These are phyloP conservation scores for Allium cepa DNA, from an alignment of 106 monocot species.

Conservation along the genomic window DNA sequence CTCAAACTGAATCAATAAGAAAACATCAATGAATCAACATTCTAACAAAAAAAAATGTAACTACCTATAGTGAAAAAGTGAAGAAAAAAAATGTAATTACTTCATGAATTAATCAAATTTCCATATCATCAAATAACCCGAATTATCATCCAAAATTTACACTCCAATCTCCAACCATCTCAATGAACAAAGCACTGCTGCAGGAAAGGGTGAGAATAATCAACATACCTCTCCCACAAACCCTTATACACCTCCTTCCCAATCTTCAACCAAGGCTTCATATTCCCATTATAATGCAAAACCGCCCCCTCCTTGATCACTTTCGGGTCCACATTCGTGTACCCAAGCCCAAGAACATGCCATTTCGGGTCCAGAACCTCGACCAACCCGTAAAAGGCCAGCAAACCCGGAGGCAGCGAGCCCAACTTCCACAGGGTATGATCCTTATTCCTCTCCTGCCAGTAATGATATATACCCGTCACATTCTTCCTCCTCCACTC, in stretches of 20 bases:
- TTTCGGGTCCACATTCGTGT: slow-evolving; percentile 48
- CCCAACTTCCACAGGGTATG: slow-evolving; percentile 81
- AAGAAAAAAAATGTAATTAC: no score
- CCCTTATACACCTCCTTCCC: slow-evolving; percentile 76
- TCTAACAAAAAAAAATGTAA: no score
- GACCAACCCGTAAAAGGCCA: slow-evolving; percentile 73
- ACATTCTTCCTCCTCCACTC: slow-evolving; percentile 64
- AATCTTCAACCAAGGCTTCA: slow-evolving; percentile 89
- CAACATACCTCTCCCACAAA: slow-evolving; percentile 70
- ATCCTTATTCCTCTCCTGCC: slow-evolving; percentile 70
- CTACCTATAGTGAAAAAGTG: no score
- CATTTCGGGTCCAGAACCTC: slow-evolving; percentile 57
- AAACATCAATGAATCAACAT: no score
- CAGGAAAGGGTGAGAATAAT: slow-evolving; percentile 63
- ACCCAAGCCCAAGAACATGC: slow-evolving; percentile 77
- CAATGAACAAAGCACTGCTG: slow-evolving; percentile 51
- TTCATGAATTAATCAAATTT: no score
- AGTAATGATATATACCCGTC: slow-evolving; percentile 85
- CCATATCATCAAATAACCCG: no score
- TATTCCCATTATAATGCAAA: slow-evolving; percentile 77
- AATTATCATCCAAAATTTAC: no score
- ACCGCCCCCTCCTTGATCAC: slow-evolving; percentile 56
- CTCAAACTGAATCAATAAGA: no score
- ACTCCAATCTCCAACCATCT: not conserved
- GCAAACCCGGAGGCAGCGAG: slow-evolving; percentile 63